Base-by-base conservation (phyloP, 805 yeast species). In the Lipomyces orientalis region DNA sequence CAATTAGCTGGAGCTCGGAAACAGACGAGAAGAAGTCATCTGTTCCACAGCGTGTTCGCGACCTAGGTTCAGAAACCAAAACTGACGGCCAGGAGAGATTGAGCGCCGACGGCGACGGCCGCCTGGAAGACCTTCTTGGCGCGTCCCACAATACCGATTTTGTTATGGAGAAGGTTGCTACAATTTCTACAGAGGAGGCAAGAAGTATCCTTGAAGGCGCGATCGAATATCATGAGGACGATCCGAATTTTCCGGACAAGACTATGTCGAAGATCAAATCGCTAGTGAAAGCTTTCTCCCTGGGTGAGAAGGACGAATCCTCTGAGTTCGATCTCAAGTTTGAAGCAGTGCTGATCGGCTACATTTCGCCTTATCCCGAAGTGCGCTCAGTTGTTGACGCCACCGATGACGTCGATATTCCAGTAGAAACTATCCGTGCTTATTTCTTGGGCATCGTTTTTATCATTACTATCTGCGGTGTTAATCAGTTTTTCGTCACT, bases 281-380 rank as follows among this genome's bases (percentile, higher is more conserved):
- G 22, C 60, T 68, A 5, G 43, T 66, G 16, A 62, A 75, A 5
- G 37, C 14, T 4, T 64, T 7, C 7, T 19, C 16, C n/a, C 54
- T 29, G 19, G 25, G 35, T 39, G 59, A 39, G 9, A 37, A 1
- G 10, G 54, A 35, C 14, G 63, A 58, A 10, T 5, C 14, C 34
- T 58, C 34, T 29, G 64, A 54, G 35, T 64, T 62, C 31, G 71
- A 73, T 10, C 62, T 65, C 46, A 69, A 72, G 59, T 37, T 69
- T 25, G 69, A 71, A 51, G 82, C 81, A n/a, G 76, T 79, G 39
- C 67, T 74, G n/a, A 81, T 79, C 39, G 54, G 66, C 76, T 80
- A 67, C 60, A 58, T 81, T 71, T 84, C 87, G 22, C 90, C 90
- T 8, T 88, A 87, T 74, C 86, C 89, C 0, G 90, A 87, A 76